Conservation (phyloP, 176 grass and related monocot genomes). For the Phoenix roebelenii region DNA sequence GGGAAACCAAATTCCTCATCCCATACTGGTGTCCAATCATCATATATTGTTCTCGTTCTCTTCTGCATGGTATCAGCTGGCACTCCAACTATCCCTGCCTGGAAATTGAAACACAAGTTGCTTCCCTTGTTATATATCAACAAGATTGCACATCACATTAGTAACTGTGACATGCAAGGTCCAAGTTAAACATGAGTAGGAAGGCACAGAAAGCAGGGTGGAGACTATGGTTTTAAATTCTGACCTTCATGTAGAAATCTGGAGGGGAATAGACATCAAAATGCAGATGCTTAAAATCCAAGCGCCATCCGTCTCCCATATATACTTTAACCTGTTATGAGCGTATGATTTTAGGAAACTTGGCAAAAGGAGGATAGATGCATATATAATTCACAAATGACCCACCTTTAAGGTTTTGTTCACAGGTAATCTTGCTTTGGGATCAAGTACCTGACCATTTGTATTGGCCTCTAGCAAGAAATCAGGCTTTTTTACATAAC, state of each 20-base stretch:
- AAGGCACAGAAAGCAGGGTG: too few species aligned
- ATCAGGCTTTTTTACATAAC: constrained; percentile 9
- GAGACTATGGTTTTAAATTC: too few species aligned
- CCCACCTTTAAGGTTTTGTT: constrained; percentile 13
- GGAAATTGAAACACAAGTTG: background rate
- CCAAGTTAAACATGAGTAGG: too few species aligned
- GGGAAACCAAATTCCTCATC: background rate
- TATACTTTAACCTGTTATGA: constrained; percentile 1
- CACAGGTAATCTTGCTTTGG: background rate
- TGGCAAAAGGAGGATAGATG: background rate
- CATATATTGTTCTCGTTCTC: background rate
- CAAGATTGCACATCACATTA: background rate
- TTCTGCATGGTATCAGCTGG: background rate
- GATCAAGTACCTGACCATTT: background rate
- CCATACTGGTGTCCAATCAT: background rate
- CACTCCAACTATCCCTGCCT: constrained; percentile 1
- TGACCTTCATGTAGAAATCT: constrained; percentile 3
- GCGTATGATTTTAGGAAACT: background rate
- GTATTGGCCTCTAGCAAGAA: background rate
- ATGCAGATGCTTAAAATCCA: background rate
- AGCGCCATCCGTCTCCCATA: constrained; percentile 3
- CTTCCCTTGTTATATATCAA: background rate
- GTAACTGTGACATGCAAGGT: too few species aligned
- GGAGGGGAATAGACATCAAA: background rate
- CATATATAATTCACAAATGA: background rate